A percentile compares a stretch with the other conserved stretches of the same genome.
These are phyloP conservation scores for Vitis rotundifolia DNA, from an alignment of 164 flowering plant species.

Conservation along the genomic window DNA sequence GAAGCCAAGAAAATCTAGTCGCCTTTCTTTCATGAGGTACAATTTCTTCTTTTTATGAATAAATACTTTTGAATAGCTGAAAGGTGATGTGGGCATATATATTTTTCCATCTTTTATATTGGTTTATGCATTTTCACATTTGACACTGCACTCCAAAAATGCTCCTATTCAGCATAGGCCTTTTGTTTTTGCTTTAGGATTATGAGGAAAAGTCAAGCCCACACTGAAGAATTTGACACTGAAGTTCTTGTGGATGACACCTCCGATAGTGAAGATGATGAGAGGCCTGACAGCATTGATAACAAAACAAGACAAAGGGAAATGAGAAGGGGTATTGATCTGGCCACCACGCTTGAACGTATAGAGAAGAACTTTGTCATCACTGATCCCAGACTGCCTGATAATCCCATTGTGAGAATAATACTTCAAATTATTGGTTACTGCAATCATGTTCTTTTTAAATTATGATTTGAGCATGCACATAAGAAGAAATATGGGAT, in stretches of 20 bases:
- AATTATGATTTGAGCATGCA: not conserved
- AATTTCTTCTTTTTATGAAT: not conserved
- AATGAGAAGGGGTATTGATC: slow-evolving; percentile 95
- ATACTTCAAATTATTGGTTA: not conserved
- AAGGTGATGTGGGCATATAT: not conserved
- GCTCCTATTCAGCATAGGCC: not conserved
- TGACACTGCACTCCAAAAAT: too few species aligned
- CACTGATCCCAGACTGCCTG: slow-evolving; percentile 98
- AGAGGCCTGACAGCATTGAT: slow-evolving; percentile 68
- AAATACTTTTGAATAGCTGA: not conserved
- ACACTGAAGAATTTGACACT: slow-evolving; percentile 23
- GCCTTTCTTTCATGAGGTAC: slow-evolving; percentile 88
- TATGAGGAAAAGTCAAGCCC: slow-evolving; percentile 46
- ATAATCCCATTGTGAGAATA: slow-evolving; percentile 91
- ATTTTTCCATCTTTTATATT: not conserved
- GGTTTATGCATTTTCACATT: not conserved
- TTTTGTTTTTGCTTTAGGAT: slow-evolving; percentile 36
- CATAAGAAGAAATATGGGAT: not conserved
- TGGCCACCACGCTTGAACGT: slow-evolving; percentile 97
- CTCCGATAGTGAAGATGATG: slow-evolving; percentile 46
- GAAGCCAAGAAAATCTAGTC: slow-evolving; percentile 62
- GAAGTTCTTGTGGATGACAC: slow-evolving; percentile 29
- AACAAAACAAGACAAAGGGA: slow-evolving; percentile 74
- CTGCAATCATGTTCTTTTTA: not conserved
- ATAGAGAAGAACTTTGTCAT: slow-evolving; percentile 98